A percentile compares a stretch with the other conserved stretches of the same genome.
Evolutionary conservation across 176 grass and related monocot species (phyloP).

Genomic region (Phoenix dactylifera): DNA sequence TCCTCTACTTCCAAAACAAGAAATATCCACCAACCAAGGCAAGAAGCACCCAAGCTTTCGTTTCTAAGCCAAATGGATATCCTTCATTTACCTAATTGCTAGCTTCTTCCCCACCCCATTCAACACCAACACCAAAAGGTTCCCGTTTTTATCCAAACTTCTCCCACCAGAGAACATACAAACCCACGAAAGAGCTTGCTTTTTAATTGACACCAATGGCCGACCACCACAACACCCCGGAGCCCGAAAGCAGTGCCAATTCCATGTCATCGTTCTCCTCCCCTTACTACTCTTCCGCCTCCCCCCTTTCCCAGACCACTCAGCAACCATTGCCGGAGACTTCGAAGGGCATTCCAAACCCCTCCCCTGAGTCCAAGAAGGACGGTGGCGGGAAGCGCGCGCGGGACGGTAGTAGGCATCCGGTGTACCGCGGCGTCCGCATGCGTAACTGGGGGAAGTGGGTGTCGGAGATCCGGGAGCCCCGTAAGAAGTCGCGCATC

Average conservation of each 20-base stretch:
- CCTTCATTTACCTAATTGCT: too few relatives aligned
- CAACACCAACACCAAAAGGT: too few relatives aligned
- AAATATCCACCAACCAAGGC: too few relatives aligned
- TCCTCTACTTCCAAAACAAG: too few relatives aligned
- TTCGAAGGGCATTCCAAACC: background rate
- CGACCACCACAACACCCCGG: background rate
- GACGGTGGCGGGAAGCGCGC: background rate
- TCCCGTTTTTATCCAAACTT: too few relatives aligned
- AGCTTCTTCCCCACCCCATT: too few relatives aligned
- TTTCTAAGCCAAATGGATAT: too few relatives aligned
- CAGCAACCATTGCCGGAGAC: background rate
- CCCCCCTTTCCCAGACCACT: background rate
- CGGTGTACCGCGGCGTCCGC: constrained; percentile 63
- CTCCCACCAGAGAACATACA: background rate
- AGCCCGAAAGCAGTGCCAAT: background rate
- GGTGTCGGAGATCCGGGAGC: constrained; percentile 97
- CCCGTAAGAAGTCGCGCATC: constrained; percentile 95
- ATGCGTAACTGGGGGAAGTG: constrained; percentile 91
- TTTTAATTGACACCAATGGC: background rate
- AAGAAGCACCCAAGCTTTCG: too few relatives aligned
- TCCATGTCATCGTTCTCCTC: background rate
- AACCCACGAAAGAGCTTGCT: background rate
- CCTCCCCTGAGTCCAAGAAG: too few relatives aligned
- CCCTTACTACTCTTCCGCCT: background rate
- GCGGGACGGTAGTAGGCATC: background rate